Evolutionary conservation across 2,329 filamentous ascomycete genomes (phyloP).

Genomic region (Clonostachys chloroleuca): DNA sequence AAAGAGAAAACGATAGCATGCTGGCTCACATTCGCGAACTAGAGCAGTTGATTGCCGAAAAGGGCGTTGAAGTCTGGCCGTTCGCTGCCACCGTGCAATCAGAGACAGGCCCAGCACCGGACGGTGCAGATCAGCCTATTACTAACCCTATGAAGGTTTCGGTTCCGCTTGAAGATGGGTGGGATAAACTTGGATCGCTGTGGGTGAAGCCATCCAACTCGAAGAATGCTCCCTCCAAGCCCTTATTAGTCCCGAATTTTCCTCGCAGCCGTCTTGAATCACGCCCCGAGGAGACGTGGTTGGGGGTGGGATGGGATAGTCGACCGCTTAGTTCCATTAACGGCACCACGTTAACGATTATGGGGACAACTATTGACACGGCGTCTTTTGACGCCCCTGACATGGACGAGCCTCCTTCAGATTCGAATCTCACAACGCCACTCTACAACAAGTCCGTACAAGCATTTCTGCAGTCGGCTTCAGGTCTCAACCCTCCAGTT

Average conservation of each 20-base stretch:
- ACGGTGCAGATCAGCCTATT: slow-evolving; percentile 7
- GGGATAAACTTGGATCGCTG: slow-evolving; percentile 22
- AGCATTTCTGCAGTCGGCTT: slow-evolving; percentile 62
- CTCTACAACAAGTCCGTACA: slow-evolving; percentile 70
- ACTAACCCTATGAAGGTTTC: slow-evolving; percentile 10
- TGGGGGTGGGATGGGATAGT: slow-evolving; percentile 60
- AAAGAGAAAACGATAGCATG: slow-evolving; percentile 67
- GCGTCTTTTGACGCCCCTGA: slow-evolving; percentile 66
- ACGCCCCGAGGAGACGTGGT: slow-evolving; percentile 55
- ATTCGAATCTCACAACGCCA: slow-evolving; percentile 29
- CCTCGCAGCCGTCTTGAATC: slow-evolving; percentile 29
- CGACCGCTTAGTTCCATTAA: slow-evolving; percentile 68
- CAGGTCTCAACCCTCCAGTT: slow-evolving; percentile 54
- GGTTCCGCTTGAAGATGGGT: slow-evolving; percentile 14
- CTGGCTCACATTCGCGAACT: slow-evolving; percentile 63
- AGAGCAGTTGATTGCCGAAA: slow-evolving; percentile 58
- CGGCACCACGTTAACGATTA: slow-evolving; percentile 71
- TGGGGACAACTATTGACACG: slow-evolving; percentile 77
- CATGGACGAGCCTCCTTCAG: slow-evolving; percentile 49
- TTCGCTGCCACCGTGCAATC: slow-evolving; percentile 16
- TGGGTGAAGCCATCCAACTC: slow-evolving; percentile 20
- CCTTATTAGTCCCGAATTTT: slow-evolving; percentile 14
- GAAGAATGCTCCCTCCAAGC: no score
- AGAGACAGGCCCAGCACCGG: slow-evolving; percentile 11
- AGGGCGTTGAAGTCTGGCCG: slow-evolving; percentile 51